phyloP scores from a whole-genome alignment of 176 grass and related monocot genomes.

The Oryza longistaminata region DNA sequence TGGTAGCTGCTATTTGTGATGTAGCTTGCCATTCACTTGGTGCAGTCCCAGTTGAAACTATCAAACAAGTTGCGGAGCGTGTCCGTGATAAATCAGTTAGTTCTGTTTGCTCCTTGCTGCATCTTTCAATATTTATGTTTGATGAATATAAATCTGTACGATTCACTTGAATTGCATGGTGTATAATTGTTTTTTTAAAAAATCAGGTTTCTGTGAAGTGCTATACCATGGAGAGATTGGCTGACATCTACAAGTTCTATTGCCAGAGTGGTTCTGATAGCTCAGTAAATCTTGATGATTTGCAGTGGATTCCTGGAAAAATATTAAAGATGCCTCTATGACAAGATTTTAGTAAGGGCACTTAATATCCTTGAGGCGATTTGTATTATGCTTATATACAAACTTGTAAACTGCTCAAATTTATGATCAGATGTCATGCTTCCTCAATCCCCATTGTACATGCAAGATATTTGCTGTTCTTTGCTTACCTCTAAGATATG shows the following conservation, averaged over 20 bases:
- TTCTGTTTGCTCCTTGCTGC: constrained; percentile 37
- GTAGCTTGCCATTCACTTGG: constrained; percentile 71
- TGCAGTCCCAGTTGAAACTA: constrained; percentile 66
- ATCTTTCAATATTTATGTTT: constrained; percentile 13
- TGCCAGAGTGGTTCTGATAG: constrained; percentile 63
- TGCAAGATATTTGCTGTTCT: background rate
- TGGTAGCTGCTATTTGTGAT: constrained; percentile 89
- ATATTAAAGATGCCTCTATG: constrained; percentile 97
- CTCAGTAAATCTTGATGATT: constrained; percentile 63
- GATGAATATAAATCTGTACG: constrained; percentile 15
- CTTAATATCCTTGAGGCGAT: constrained; percentile 8
- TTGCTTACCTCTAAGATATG: constrained; percentile 26
- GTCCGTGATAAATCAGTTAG: constrained; percentile 98
- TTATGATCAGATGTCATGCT: background rate
- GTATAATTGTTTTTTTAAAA: background rate
- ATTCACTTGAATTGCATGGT: constrained; percentile 37
- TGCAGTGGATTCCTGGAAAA: constrained; percentile 97
- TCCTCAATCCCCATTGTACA: background rate
- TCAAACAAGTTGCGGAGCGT: constrained; percentile 83
- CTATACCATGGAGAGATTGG: constrained; percentile 90
- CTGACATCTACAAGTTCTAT: constrained; percentile 86
- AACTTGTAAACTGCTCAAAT: constrained; percentile 27
- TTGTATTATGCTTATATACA: constrained; percentile 11
- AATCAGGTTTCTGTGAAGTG: constrained; percentile 76
- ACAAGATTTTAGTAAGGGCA: constrained; percentile 87